Conservation (phyloP, 805 yeast species). For the Candida manassasensis region DNA sequence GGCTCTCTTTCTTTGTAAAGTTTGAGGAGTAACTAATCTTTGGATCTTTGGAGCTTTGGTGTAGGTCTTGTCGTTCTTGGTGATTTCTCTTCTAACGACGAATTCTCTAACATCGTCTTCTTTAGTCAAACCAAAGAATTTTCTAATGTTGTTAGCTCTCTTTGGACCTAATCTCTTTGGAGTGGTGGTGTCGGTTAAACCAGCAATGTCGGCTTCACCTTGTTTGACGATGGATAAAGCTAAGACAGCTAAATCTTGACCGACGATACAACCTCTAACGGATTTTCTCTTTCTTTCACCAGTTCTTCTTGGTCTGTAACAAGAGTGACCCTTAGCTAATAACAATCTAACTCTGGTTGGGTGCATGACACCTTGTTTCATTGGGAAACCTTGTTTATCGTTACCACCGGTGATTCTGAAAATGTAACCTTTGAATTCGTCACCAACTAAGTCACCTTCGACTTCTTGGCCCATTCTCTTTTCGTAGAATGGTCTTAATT, state of each 20-base stretch:
- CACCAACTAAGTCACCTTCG: slow-evolving; percentile 97
- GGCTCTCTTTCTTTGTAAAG: slow-evolving; percentile 98
- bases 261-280: slow-evolving; percentile 99
- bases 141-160: slow-evolving; percentile 99
- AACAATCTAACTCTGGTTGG: slow-evolving; percentile 99
- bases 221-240: slow-evolving; percentile 92
- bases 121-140: slow-evolving; percentile 96
- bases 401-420: slow-evolving; percentile 99
- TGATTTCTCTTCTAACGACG: slow-evolving; percentile 97
- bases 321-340: slow-evolving; percentile 89
- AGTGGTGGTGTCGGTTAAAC: slow-evolving; percentile 88
- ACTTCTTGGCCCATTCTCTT: slow-evolving; percentile 99
- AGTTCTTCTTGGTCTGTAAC: slow-evolving; percentile 99
- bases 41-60: slow-evolving; percentile 99
- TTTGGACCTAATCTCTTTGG: slow-evolving; percentile 99
- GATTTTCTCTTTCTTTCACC: slow-evolving; percentile 99
- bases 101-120: slow-evolving; percentile 85
- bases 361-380: slow-evolving; percentile 99
- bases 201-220: slow-evolving; percentile 94
- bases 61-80: slow-evolving; percentile 97
- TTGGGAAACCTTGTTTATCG: slow-evolving; percentile 99
- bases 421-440: slow-evolving; percentile 98
- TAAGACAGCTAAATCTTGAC: slow-evolving; percentile 92
- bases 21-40: slow-evolving; percentile 98
- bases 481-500: slow-evolving; percentile 96